Conservation (phyloP, 1,284 basidiomycete genomes). For the Malassezia globosa region DNA sequence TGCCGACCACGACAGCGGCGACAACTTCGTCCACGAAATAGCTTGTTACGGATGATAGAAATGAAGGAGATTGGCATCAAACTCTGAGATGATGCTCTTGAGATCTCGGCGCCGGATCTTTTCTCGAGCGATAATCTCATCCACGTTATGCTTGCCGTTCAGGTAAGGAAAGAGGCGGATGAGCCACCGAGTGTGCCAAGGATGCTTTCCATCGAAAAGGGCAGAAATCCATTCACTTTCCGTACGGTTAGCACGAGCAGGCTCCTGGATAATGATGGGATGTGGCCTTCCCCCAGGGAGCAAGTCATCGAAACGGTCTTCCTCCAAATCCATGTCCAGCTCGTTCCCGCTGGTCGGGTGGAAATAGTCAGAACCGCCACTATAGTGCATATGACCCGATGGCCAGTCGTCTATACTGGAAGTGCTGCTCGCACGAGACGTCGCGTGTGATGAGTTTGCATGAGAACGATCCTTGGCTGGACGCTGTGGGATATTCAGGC, state of each 20-base stretch:
- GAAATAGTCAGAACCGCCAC: not conserved
- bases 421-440: not conserved
- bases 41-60: slow-evolving; percentile 33
- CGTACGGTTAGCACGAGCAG: slow-evolving; percentile 63
- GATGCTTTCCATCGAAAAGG: slow-evolving; percentile 68
- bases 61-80: slow-evolving; percentile 28
- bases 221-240: slow-evolving; percentile 68
- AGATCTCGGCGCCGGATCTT: slow-evolving; percentile 28
- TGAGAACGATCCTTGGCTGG: not conserved
- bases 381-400: not conserved
- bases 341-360: too few relatives aligned
- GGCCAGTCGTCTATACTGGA: slow-evolving; percentile 16
- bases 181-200: slow-evolving; percentile 13
- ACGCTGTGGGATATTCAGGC: slow-evolving; percentile 1
- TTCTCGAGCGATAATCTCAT: slow-evolving; percentile 37
- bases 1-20: too few relatives aligned
- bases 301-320: slow-evolving; percentile 16
- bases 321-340: slow-evolving; percentile 25
- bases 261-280: slow-evolving; percentile 61
- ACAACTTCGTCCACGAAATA: too few relatives aligned
- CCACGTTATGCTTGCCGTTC: slow-evolving; percentile 43
- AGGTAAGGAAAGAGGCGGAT: slow-evolving; percentile 34
- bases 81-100: slow-evolving; percentile 20
- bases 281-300: slow-evolving; percentile 39
- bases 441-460: not conserved